These are phyloP conservation scores for Syzygium aqueum DNA, from an alignment of 345 rosid genomes.

Conservation along the genomic window DNA sequence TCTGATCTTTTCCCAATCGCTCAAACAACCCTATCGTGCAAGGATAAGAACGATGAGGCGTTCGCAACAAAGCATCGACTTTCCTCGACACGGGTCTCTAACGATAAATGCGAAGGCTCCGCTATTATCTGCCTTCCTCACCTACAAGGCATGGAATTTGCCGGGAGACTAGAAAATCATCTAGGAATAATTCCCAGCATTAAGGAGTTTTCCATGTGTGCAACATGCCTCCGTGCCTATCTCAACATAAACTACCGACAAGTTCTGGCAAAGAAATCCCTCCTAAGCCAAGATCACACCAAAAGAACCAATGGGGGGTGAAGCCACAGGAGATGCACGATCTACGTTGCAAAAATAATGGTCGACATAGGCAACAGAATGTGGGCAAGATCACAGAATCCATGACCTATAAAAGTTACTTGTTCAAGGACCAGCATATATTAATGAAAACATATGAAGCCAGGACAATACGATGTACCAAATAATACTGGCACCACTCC, in stretches of 20 bases:
- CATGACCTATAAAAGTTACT: background rate
- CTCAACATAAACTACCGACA: background rate
- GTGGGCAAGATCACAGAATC: background rate
- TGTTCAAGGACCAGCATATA: background rate
- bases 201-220: background rate
- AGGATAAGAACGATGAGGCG: background rate
- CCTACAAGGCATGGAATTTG: background rate
- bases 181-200: background rate
- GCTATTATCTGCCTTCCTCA: background rate
- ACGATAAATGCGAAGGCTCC: background rate
- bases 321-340: background rate
- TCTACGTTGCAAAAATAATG: background rate
- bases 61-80: background rate
- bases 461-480: background rate
- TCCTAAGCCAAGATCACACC: background rate
- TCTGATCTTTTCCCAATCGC: background rate
- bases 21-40: background rate
- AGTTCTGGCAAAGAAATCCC: background rate
- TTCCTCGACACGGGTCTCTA: background rate
- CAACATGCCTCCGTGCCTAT: background rate
- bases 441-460: background rate
- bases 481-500: background rate
- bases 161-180: background rate
- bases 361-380: background rate
- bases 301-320: background rate